phyloP scores from a whole-genome alignment of 306 rosid genomes.

The Rosa chinensis region DNA sequence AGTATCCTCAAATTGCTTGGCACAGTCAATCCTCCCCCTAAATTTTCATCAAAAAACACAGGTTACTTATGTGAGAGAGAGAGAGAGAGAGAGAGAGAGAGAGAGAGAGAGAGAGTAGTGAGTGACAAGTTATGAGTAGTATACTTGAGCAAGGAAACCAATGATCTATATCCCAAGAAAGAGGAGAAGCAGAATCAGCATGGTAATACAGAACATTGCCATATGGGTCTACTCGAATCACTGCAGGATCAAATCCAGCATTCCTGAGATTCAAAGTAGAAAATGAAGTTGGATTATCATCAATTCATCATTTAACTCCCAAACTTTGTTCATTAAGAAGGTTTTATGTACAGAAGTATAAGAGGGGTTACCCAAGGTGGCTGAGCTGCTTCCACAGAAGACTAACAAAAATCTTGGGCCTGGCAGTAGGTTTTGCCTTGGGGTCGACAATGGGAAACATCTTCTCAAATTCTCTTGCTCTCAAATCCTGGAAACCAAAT shows the following conservation, averaged over 20 bases:
- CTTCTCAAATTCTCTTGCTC: slow-evolving; percentile 55
- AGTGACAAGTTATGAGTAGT: background rate
- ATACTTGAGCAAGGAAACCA: slow-evolving; percentile 98
- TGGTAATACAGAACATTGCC: slow-evolving; percentile 92
- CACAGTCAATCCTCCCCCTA: slow-evolving; percentile 96
- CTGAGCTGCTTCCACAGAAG: slow-evolving; percentile 91
- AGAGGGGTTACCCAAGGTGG: slow-evolving; percentile 77
- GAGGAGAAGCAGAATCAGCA: slow-evolving; percentile 93
- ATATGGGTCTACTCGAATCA: slow-evolving; percentile 76
- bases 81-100: background rate
- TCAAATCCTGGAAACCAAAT: slow-evolving; percentile 41
- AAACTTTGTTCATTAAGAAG: background rate
- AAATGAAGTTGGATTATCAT: background rate
- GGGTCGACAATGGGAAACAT: slow-evolving; percentile 73
- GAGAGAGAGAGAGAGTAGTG: slow-evolving; percentile 17
- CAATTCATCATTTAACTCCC: background rate
- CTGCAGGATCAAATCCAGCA: slow-evolving; percentile 95
- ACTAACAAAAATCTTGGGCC: slow-evolving; percentile 70
- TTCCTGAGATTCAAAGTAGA: slow-evolving; percentile 48
- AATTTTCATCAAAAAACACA: slow-evolving; percentile 23
- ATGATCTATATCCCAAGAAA: slow-evolving; percentile 97
- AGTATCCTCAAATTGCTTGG: slow-evolving; percentile 87
- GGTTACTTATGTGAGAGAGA: background rate
- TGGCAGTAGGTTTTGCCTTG: slow-evolving; percentile 70
- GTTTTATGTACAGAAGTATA: slow-evolving; percentile 14